phyloP scores from a whole-genome alignment of 345 rosid species.

The Syzygium grande region DNA sequence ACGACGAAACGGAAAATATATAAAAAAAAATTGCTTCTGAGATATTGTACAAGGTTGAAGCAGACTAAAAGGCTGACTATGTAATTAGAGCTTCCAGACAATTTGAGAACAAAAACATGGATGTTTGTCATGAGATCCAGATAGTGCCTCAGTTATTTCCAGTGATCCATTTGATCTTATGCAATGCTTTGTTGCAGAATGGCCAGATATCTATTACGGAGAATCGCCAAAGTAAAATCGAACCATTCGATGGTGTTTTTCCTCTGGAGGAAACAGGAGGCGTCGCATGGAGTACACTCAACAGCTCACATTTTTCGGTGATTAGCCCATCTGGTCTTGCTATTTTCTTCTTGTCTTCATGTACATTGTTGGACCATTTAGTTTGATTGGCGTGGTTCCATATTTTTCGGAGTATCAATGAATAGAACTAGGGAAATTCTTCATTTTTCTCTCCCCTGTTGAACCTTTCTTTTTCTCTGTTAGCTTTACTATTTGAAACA shows the following conservation, averaged over 20 bases:
- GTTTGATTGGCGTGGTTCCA: not conserved
- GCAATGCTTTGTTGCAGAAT: not conserved
- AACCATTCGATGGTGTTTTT: not conserved
- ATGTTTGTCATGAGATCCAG: not conserved
- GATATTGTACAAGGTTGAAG: not conserved
- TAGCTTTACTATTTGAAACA: not conserved
- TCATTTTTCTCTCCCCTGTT: not conserved
- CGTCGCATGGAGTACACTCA: rapidly evolving
- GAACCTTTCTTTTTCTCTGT: not conserved
- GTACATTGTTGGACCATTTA: not conserved
- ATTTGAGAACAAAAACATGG: not conserved
- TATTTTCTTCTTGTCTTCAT: not conserved
- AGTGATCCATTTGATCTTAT: not conserved
- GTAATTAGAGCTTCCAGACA: not conserved
- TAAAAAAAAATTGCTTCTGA: not conserved
- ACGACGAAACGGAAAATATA: not conserved
- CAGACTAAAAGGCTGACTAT: not conserved
- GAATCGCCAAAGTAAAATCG: not conserved
- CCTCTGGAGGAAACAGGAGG: not conserved
- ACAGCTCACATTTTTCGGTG: not conserved
- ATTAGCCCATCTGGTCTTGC: not conserved
- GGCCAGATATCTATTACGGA: not conserved
- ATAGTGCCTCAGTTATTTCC: not conserved
- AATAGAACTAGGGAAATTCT: not conserved
- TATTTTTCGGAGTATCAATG: not conserved